These are phyloP conservation scores for Trichoderma virens DNA, from an alignment of 495 filamentous ascomycete genomes.

Conservation along the genomic window DNA sequence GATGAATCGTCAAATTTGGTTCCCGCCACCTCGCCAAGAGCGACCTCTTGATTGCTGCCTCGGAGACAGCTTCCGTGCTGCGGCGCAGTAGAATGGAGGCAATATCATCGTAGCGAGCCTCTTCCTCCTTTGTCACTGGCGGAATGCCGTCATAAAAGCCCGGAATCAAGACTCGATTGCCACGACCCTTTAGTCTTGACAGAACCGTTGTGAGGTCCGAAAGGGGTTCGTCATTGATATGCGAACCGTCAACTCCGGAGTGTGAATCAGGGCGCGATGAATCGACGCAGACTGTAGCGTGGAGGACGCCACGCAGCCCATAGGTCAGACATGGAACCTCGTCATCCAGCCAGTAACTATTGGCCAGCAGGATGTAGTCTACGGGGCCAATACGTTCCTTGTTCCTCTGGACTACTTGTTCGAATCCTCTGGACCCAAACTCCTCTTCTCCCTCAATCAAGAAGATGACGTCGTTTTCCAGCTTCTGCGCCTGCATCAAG, in stretches of 20 bases:
- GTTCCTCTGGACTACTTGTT: conserved; percentile 64
- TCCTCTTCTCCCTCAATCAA: conserved; percentile 97
- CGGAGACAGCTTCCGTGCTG: conserved; percentile 57
- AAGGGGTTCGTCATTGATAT: conserved; percentile 77
- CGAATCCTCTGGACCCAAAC: conserved; percentile 83
- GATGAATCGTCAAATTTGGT: conserved; percentile 86
- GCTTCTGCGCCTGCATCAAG: conserved; percentile 63
- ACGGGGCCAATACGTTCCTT: conserved; percentile 81
- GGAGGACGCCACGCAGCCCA: conserved; percentile 87
- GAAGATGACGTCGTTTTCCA: conserved; percentile 83
- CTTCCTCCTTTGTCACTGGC: conserved; percentile 65
- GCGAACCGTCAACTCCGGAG: conserved; percentile 89
- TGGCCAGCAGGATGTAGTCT: conserved; percentile 89
- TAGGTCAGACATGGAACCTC: conserved; percentile 93
- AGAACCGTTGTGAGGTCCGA: conserved; percentile 83
- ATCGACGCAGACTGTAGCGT: conserved; percentile 80
- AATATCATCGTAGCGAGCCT: conserved; percentile 77
- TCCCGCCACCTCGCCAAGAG: conserved; percentile 95
- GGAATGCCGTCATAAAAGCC: conserved; percentile 82
- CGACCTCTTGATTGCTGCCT: conserved; percentile 61
- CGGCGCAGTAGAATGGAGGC: conserved; percentile 62
- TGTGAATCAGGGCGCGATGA: conserved; percentile 85
- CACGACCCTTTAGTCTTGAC: conserved; percentile 62
- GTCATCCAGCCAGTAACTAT: conserved; percentile 98
- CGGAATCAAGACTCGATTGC: conserved; percentile 55